phyloP scores from a whole-genome alignment of 1,139 yeast genomes.

The Saccharomyces hybrid region DNA sequence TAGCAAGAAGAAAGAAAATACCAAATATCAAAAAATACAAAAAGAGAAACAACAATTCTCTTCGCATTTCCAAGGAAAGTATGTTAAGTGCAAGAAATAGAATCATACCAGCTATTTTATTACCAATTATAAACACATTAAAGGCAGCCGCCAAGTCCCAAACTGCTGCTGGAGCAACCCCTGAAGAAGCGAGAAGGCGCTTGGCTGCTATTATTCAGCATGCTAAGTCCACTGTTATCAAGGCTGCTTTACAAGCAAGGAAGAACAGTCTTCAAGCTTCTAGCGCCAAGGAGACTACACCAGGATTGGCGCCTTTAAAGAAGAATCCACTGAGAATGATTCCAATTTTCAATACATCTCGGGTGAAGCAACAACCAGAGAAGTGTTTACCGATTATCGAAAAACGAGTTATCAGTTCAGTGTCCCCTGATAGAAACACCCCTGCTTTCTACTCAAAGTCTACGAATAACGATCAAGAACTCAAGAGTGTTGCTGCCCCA shows the following conservation, averaged over 20 bases:
- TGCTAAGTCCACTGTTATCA: slow-evolving; percentile 49
- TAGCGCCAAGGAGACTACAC: not conserved
- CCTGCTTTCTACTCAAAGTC: not conserved
- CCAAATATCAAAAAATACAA: slow-evolving; percentile 7
- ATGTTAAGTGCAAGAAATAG: slow-evolving; percentile 8
- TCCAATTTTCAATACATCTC: slow-evolving; percentile 19
- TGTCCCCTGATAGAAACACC: not conserved
- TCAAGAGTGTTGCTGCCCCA: not conserved
- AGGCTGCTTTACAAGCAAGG: slow-evolving; percentile 53
- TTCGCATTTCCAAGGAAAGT: slow-evolving; percentile 4
- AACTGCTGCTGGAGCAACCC: slow-evolving; percentile 29
- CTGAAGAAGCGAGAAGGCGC: slow-evolving; percentile 29
- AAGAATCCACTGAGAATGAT: not conserved
- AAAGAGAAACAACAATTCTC: slow-evolving; percentile 4
- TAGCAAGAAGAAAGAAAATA: slow-evolving; percentile 24
- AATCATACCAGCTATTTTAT: slow-evolving; percentile 24
- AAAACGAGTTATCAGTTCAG: not conserved
- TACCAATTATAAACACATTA: slow-evolving; percentile 28
- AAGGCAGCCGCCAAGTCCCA: slow-evolving; percentile 31
- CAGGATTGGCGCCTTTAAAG: not conserved
- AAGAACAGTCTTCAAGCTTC: slow-evolving; percentile 11
- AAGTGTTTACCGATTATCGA: not conserved
- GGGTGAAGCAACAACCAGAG: not conserved
- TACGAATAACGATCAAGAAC: not conserved
- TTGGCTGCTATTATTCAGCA: slow-evolving; percentile 29